Conservation (phyloP, 306 rosid species). For the Dalbergia cultrata region DNA sequence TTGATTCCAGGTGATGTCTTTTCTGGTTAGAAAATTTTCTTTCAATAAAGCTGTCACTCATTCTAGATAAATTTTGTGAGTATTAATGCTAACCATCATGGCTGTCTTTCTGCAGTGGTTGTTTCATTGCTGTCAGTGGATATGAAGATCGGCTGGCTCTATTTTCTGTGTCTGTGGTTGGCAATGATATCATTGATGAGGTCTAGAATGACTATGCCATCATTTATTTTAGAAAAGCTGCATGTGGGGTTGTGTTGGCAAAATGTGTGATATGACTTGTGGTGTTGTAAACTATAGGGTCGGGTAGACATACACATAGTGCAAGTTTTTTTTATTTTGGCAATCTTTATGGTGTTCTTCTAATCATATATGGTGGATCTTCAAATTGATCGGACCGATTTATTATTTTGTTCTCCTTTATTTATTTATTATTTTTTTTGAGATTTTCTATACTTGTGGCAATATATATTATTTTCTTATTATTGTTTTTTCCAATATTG, state of each 20-base stretch:
- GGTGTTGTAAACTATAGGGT: constrained; percentile 24
- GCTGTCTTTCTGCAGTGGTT: constrained; percentile 79
- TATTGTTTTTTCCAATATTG: constrained; percentile 22
- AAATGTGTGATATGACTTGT: constrained; percentile 24
- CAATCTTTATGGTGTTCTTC: constrained; percentile 8
- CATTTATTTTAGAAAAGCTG: constrained; percentile 39
- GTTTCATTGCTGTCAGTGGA: constrained; percentile 92
- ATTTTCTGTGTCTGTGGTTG: constrained; percentile 78
- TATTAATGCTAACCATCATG: constrained; percentile 37
- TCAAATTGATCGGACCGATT: constrained; percentile 37
- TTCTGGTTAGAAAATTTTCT: constrained; percentile 25
- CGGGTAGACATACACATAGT: constrained; percentile 20
- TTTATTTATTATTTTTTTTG: constrained; percentile 16
- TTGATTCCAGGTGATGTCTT: constrained; percentile 78
- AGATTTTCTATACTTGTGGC: constrained; percentile 4
- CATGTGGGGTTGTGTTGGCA: constrained; percentile 22
- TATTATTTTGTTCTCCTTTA: constrained; percentile 32
- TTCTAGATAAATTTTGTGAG: constrained; percentile 23
- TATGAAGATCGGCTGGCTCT: constrained; percentile 82
- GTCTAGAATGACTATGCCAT: constrained; percentile 51
- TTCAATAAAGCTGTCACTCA: neutral
- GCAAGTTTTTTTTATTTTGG: neutral
- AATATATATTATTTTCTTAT: constrained; percentile 25
- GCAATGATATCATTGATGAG: constrained; percentile 81
- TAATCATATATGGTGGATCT: constrained; percentile 28